Conservation (phyloP, 1,284 basidiomycete genomes). For the Fereydounia khargensis region DNA sequence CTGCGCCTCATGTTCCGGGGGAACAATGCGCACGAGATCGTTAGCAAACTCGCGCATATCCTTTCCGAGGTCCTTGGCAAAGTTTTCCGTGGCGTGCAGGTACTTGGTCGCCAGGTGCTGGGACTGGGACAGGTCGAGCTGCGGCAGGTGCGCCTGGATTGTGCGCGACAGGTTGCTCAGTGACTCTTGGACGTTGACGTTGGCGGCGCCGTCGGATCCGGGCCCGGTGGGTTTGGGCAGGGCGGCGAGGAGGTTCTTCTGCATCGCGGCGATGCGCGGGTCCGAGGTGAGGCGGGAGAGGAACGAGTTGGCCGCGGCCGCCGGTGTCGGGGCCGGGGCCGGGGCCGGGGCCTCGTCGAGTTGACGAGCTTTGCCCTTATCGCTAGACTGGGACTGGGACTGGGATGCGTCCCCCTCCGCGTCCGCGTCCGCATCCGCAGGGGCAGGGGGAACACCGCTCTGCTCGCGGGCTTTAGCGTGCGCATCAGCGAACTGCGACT, state of each 20-base stretch:
- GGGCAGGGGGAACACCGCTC: slow-evolving; percentile 5
- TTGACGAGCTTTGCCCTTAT: slow-evolving; percentile 26
- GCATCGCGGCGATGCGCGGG: slow-evolving; percentile 22
- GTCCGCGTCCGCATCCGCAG: too few relatives aligned
- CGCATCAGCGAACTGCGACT: slow-evolving; percentile 39
- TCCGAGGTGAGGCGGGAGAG: slow-evolving; percentile 25
- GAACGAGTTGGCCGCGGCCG: slow-evolving; percentile 14
- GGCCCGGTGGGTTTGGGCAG: not conserved
- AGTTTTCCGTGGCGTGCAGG: slow-evolving; percentile 30
- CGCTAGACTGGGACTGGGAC: slow-evolving; percentile 8
- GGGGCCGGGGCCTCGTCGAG: slow-evolving; percentile 7
- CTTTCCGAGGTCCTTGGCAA: slow-evolving; percentile 37
- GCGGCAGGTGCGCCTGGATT: slow-evolving; percentile 39
- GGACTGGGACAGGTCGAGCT: slow-evolving; percentile 37
- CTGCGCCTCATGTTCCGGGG: slow-evolving; percentile 19
- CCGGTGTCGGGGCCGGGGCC: not conserved
- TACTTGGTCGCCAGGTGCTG: slow-evolving; percentile 41
- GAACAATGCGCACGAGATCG: slow-evolving; percentile 43
- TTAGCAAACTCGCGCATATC: slow-evolving; percentile 42
- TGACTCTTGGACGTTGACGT: slow-evolving; percentile 23
- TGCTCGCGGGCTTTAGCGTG: slow-evolving; percentile 37
- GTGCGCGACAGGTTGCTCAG: slow-evolving; percentile 29
- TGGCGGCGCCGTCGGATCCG: not conserved
- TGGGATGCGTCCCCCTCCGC: too few relatives aligned
- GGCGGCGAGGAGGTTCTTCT: slow-evolving; percentile 4